Evolutionary conservation across 371 early-diverging fungal genomes (phyloP).

Genomic region (Mortierella sp.): DNA sequence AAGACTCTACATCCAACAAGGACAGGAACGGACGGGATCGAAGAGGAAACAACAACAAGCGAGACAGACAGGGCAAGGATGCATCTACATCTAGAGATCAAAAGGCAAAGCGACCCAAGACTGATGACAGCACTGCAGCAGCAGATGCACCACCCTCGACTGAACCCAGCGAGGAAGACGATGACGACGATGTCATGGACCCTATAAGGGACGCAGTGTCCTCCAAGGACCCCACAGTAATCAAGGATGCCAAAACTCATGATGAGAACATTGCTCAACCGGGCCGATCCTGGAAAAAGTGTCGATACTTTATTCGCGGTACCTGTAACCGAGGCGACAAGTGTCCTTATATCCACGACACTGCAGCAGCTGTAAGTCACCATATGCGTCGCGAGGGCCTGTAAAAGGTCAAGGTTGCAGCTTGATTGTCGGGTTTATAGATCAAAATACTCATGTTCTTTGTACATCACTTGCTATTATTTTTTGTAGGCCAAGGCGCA

Average conservation of each 20-base stretch:
- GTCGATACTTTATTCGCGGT: slow-evolving; percentile 64
- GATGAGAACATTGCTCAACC: slow-evolving; percentile 48
- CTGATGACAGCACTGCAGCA: not conserved
- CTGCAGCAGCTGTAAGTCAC: slow-evolving; percentile 35
- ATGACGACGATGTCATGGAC: slow-evolving; percentile 60
- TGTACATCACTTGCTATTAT: not conserved
- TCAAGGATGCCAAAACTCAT: slow-evolving; percentile 43
- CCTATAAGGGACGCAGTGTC: slow-evolving; percentile 65
- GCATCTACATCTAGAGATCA: not conserved
- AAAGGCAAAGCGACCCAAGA: slow-evolving; percentile 19
- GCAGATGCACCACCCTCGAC: not conserved
- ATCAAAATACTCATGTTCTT: not conserved
- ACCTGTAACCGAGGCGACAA: slow-evolving; percentile 62
- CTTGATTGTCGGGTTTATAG: not conserved
- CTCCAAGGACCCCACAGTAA: slow-evolving; percentile 69
- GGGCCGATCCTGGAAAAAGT: slow-evolving; percentile 36
- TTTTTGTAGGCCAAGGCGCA: slow-evolving; percentile 36
- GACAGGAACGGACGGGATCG: slow-evolving; percentile 11
- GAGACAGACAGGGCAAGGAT: not conserved
- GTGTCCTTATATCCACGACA: slow-evolving; percentile 66
- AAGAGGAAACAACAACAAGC: slow-evolving; percentile 15
- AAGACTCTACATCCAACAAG: slow-evolving; percentile 15
- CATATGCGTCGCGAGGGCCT: not conserved
- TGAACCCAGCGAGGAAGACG: slow-evolving; percentile 39
- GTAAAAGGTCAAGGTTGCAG: not conserved